Base-by-base conservation (phyloP, 2,329 filamentous ascomycete species). In the Stylonectria norvegica region DNA sequence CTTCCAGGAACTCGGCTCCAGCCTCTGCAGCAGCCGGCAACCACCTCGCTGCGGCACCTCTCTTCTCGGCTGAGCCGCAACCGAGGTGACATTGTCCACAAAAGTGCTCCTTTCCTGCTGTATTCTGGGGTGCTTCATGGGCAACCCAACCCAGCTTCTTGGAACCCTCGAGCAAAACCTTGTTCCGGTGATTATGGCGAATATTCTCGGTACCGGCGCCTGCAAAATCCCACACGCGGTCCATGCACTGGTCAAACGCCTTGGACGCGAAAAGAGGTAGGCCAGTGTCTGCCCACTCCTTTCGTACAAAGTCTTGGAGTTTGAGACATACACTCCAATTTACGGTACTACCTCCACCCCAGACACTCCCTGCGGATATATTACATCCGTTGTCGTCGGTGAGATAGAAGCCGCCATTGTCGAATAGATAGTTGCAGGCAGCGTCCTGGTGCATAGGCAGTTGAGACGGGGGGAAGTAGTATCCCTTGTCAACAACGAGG, bases 281-380 rank as follows among this genome's bases (percentile, higher is more conserved):
- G 0, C 82, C 81, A 12, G 67, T 56, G 36, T 77, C 70, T 0
- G 86, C 83, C 90, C 91, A 96, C 64, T 95, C 88, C 50, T 79
- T 71, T 4, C 89, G 79, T 1, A 95, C 86, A 49, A 75, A 86
- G 18, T 78, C 80, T 58, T 91, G 87, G 0, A 87, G 85, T 52
- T 75, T 71, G 36, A 82, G 66, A 36, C 69, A 69, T 7, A 78
- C 78, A 55, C 75, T 85, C 89, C 89, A 96, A 64, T 96, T 96
- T 53, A 95, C 66, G 0, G 87, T 89, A 5, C 89, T 89, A 40
- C 90, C 90, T 29, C 90, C 90, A 20, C 90, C 90, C 79, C 85
- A 95, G 20, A 78, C 78, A 40, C 79, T 77, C 2, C 86, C 90
- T 0, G 85, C 78, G 3, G 86, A 61, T 10, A 91, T 63, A 12